Base-by-base conservation (phyloP, 176 grass and related monocot species). In the Oryza glaberrima region DNA sequence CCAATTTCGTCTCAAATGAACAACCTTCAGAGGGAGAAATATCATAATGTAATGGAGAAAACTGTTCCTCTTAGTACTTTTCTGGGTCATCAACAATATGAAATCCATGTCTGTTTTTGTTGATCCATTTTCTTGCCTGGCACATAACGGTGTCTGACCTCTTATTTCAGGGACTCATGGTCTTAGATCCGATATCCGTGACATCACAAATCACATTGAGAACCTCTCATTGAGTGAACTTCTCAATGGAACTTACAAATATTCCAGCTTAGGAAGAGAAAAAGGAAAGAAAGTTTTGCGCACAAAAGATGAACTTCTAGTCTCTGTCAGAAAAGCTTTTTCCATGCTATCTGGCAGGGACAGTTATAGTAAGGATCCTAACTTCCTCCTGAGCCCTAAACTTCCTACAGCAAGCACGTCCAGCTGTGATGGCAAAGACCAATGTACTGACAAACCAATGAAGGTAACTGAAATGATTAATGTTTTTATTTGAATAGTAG, bases 171-270 rank as follows among this genome's bases (percentile, higher is more conserved):
- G 93, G 77, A 49, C 86, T 56, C 85, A 94, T 86, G 90, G 93
- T 44, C 94, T 96, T 36, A 99, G 94, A 85, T 76, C 93, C 74
- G 91, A 99, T 85, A 68, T 88, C 28, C 83, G 82, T 90, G 96
- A 99, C 70, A 84, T 96, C 71, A 94, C 91, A 52, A 92, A 92
- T 75, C 82, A 92, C 88, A 86, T 94, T 58, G 85, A 94, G 80
- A 92, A 96, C 35, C 83, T 88, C 30, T 80, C 90, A 13, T 81
- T 99, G 78, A 83, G 77, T 1, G 94, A 96, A 63, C 96, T 99
- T 91, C 91, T 99, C 3, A 77, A 91, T 73, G 89, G 85, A 47
- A 95, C 84, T 65, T 87, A 93, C 70, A 96, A 88, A 81, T 95
- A 96, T 94, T 87, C 81, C 69, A 77, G 81, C 78, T 61, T 88